Evolutionary conservation across 2,329 filamentous ascomycete genomes (phyloP).

Genomic region (Penicillium sp.): DNA sequence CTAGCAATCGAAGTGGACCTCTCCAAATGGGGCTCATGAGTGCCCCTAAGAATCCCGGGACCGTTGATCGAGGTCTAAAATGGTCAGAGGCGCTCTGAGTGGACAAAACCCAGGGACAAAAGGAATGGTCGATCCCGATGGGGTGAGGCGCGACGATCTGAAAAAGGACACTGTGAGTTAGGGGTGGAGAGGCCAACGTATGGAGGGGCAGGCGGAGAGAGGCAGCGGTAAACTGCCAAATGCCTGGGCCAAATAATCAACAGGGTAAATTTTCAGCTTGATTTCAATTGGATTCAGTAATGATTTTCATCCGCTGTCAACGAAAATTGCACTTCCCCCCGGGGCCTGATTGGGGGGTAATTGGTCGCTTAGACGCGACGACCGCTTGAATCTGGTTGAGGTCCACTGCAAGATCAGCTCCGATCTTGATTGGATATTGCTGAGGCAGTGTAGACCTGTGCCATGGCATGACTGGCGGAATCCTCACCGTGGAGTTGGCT

Average conservation of each 20-base stretch:
- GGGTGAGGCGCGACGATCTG: conserved; percentile 7
- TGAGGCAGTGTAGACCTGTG: background rate
- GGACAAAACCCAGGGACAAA: background rate
- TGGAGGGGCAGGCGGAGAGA: conserved; percentile 11
- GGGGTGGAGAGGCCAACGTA: conserved; percentile 4
- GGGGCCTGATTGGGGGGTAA: background rate
- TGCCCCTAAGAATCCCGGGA: background rate
- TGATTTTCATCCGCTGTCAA: background rate
- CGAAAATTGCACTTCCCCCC: background rate
- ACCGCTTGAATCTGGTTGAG: background rate
- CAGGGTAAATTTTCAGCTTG: background rate
- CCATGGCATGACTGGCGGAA: background rate
- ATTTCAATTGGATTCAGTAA: background rate
- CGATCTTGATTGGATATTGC: background rate
- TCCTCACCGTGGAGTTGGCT: background rate
- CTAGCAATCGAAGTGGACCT: background rate
- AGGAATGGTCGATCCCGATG: conserved; percentile 4
- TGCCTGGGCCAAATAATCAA: background rate
- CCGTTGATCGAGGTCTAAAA: background rate
- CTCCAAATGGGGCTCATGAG: background rate
- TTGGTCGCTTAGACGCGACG: background rate
- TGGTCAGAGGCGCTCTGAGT: background rate
- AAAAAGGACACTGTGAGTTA: conserved; percentile 1
- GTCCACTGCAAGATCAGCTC: background rate
- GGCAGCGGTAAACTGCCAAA: conserved; percentile 3